These are phyloP conservation scores for Kuraishia molischiana DNA, from an alignment of 805 yeast genomes.

Conservation along the genomic window DNA sequence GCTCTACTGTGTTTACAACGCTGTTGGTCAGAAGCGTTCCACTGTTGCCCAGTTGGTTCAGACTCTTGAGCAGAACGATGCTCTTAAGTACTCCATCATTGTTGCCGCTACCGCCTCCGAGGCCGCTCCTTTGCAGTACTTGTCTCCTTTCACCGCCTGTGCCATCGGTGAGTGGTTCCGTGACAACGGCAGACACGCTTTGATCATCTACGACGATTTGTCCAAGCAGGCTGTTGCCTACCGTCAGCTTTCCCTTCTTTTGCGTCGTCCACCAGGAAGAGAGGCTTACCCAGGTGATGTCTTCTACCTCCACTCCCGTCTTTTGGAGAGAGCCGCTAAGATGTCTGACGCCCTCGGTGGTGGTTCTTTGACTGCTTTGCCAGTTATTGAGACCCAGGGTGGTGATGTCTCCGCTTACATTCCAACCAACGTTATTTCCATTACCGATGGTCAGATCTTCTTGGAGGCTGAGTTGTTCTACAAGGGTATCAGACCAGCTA, in stretches of 20 bases:
- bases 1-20: conserved; percentile 99
- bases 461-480: conserved; percentile 99
- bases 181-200: conserved; percentile 97
- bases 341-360: conserved; percentile 83
- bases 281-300: conserved; percentile 97
- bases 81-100: conserved; percentile 93
- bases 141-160: conserved; percentile 99
- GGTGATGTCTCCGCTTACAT: conserved; percentile 98
- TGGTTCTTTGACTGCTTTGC: conserved; percentile 94
- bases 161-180: conserved; percentile 99
- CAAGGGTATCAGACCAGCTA: conserved; percentile 99
- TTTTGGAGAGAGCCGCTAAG: conserved; percentile 96
- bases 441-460: conserved; percentile 97
- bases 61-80: conserved; percentile 97
- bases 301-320: conserved; percentile 91
- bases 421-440: conserved; percentile 96
- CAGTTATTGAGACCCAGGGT: conserved; percentile 97
- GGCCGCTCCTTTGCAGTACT: conserved; percentile 99
- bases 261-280: conserved; percentile 97
- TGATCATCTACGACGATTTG: conserved; percentile 95
- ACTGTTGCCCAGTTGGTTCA: conserved; percentile 99
- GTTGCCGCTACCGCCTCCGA: conserved; percentile 99
- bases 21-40: conserved; percentile 99
- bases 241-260: conserved; percentile 96
- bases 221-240: conserved; percentile 99